Percentiles rank a stretch among this genome's conserved stretches.
Evolutionary conservation across 768 basidiomycete species (phyloP).

Genomic region (Mycena haematopus): DNA sequence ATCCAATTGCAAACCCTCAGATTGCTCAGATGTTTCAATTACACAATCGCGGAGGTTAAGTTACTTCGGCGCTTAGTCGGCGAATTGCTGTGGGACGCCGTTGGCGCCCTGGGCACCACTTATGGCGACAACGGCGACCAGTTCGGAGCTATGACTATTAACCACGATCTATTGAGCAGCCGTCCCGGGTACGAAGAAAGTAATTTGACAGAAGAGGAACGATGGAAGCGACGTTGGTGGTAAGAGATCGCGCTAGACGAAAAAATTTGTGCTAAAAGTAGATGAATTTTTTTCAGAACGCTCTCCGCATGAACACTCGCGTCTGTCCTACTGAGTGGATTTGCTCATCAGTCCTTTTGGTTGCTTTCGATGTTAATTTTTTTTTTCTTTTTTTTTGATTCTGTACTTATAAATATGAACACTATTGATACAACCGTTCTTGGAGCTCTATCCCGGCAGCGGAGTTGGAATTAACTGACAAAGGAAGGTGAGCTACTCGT

Average conservation of each 20-base stretch:
- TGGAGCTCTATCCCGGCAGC: conserved; percentile 5
- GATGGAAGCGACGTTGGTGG: conserved; percentile 3
- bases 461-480: neutral
- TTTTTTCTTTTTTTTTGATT: neutral
- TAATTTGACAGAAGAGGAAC: conserved; percentile 12
- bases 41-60: conserved; percentile 15
- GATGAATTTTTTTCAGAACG: no score
- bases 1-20: conserved; percentile 2
- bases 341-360: no score
- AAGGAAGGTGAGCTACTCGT: neutral
- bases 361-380: no score
- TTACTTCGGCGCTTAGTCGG: conserved; percentile 16
- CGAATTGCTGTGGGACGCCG: conserved; percentile 17
- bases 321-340: no score
- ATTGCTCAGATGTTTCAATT: conserved; percentile 3
- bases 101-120: neutral
- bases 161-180: conserved; percentile 10
- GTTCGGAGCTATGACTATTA: conserved; percentile 15
- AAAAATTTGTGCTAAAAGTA: no score
- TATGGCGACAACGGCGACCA: conserved; percentile 21
- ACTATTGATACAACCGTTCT: conserved; percentile 10
- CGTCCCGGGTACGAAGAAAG: conserved; percentile 12
- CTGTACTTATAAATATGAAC: neutral
- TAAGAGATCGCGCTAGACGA: no score
- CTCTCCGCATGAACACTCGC: no score